Evolutionary conservation across 768 basidiomycete species (phyloP).

Genomic region (Cantharellus cinnabarinus): DNA sequence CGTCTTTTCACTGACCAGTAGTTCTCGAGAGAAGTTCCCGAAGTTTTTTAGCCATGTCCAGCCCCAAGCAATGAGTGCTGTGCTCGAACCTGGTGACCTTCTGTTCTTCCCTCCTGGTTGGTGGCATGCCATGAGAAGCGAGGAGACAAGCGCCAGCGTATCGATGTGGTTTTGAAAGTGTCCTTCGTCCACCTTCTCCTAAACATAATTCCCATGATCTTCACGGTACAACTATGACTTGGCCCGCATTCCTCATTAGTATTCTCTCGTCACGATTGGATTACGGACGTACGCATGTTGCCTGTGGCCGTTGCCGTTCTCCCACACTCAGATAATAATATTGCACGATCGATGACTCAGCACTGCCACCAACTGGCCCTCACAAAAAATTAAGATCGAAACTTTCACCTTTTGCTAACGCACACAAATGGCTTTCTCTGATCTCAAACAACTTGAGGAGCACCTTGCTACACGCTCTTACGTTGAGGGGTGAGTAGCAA

Average conservation of each 20-base stretch:
- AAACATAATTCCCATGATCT: no score
- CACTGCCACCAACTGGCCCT: no score
- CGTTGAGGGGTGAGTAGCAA: constrained; percentile 61
- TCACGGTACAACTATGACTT: no score
- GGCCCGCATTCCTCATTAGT: no score
- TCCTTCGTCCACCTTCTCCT: no score
- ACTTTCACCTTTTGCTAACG: constrained; percentile 20
- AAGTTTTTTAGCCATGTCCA: constrained; percentile 23
- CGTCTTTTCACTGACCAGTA: not conserved
- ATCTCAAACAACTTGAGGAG: constrained; percentile 41
- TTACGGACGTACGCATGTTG: no score
- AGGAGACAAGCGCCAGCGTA: constrained; percentile 63
- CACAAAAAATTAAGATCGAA: not conserved
- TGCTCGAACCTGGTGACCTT: constrained; percentile 64
- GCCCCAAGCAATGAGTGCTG: constrained; percentile 36
- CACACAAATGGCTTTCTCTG: constrained; percentile 21
- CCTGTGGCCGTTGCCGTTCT: not conserved
- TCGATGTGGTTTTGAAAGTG: constrained; percentile 72
- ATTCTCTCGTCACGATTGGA: no score
- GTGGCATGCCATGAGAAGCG: constrained; percentile 87
- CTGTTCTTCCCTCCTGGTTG: constrained; percentile 80
- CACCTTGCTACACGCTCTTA: constrained; percentile 80
- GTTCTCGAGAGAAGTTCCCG: not conserved
- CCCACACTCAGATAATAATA: not conserved
- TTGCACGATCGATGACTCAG: no score